phyloP scores from a whole-genome alignment of 164 flowering plant species.

The Annona squamosa region DNA sequence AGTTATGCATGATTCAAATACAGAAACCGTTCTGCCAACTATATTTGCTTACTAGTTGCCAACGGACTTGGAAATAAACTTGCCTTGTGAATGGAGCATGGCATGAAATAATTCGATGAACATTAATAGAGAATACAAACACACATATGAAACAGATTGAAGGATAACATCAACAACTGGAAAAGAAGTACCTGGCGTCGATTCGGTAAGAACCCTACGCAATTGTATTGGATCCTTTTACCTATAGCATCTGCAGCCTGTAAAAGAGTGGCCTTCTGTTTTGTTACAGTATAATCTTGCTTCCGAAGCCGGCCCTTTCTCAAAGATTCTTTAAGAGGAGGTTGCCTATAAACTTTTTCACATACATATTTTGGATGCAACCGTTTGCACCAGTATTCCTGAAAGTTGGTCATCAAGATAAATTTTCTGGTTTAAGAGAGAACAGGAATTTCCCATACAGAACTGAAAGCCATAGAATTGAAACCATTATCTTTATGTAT shows the following conservation, averaged over 20 bases:
- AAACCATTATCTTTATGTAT: too few species aligned
- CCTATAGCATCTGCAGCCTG: conserved; percentile 83
- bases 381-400: conserved; percentile 99
- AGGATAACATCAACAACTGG: neutral
- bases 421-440: neutral
- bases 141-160: neutral
- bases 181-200: conserved; percentile 73
- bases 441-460: neutral
- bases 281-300: conserved; percentile 64
- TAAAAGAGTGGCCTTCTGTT: conserved; percentile 64
- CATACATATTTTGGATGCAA: conserved; percentile 92
- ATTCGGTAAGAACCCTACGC: conserved; percentile 85
- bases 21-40: neutral
- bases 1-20: neutral
- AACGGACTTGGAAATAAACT: too few species aligned
- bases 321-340: conserved; percentile 68
- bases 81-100: neutral
- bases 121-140: neutral
- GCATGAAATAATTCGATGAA: neutral
- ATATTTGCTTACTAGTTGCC: neutral
- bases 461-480: neutral
- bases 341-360: conserved; percentile 90
- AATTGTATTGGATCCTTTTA: conserved; percentile 77
- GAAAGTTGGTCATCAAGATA: conserved; percentile 9
- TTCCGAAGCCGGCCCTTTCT: conserved; percentile 62